These are phyloP conservation scores for Plasmopara muralis DNA, from an alignment of 352 stramenopile species.

Conservation along the genomic window DNA sequence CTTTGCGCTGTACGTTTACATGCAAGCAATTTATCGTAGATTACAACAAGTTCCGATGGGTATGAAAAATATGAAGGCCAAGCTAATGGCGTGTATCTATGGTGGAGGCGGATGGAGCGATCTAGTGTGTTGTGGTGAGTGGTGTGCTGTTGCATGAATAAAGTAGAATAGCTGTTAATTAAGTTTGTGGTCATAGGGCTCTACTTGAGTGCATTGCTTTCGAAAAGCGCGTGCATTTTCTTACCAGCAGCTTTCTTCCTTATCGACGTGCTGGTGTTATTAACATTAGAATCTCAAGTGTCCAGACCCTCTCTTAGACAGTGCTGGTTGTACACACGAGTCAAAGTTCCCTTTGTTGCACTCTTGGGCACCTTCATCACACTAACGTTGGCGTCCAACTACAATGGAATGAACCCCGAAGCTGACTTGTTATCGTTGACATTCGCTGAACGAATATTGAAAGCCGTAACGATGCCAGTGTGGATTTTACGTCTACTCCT, in stretches of 20 bases:
- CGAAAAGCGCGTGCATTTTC: conserved; percentile 49
- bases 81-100: conserved; percentile 8
- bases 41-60: background rate
- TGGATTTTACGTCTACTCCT: conserved; percentile 35
- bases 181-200: conserved; percentile 11
- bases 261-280: conserved; percentile 29
- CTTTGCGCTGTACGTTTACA: conserved; percentile 32
- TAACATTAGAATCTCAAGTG: conserved; percentile 7
- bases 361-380: conserved; percentile 23
- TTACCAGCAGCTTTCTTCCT: conserved; percentile 32
- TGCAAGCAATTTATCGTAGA: conserved; percentile 6
- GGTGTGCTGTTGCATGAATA: background rate
- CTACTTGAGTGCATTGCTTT: conserved; percentile 39
- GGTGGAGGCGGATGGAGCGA: conserved; percentile 7
- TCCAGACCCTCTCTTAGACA: conserved; percentile 5
- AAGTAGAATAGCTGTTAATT: conserved; percentile 1
- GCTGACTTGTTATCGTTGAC: conserved; percentile 39
- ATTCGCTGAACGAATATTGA: conserved; percentile 36
- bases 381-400: conserved; percentile 43
- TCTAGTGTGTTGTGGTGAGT: conserved; percentile 11
- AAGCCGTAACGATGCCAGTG: conserved; percentile 29
- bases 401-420: conserved; percentile 26
- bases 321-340: conserved; percentile 14
- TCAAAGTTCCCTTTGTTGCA: conserved; percentile 24
- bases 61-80: conserved; percentile 2